Conservation (phyloP, 2,329 filamentous ascomycete genomes). For the Pyrenophora seminiperda region DNA sequence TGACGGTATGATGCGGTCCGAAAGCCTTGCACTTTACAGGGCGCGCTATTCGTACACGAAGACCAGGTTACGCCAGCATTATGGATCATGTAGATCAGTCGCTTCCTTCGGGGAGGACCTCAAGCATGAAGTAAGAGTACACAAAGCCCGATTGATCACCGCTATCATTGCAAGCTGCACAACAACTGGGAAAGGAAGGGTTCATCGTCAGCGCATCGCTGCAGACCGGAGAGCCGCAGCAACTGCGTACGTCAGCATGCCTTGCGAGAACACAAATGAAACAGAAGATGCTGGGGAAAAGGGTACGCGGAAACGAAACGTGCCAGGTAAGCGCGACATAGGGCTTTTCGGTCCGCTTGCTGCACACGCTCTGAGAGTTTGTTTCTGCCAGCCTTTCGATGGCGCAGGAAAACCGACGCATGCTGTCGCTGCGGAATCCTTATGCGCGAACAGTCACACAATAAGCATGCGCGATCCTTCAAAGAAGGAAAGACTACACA, state of each 20-base stretch:
- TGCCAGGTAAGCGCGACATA: background rate
- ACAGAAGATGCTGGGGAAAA: background rate
- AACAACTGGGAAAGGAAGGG: conserved; percentile 15
- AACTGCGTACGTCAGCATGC: conserved; percentile 3
- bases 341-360: conserved; percentile 17
- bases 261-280: background rate
- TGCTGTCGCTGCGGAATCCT: conserved; percentile 1
- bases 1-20: conserved; percentile 32
- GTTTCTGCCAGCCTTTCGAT: conserved; percentile 46
- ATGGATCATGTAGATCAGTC: conserved; percentile 9
- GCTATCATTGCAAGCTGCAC: conserved; percentile 17
- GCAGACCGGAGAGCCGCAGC: conserved; percentile 3
- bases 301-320: background rate
- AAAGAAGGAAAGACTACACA: conserved; percentile 8
- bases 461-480: background rate
- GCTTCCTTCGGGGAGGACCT: conserved; percentile 12
- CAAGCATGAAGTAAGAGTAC: conserved; percentile 19
- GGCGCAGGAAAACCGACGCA: conserved; percentile 19
- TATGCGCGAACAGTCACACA: conserved; percentile 6
- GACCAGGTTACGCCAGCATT: background rate
- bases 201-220: conserved; percentile 16
- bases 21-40: conserved; percentile 25
- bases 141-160: conserved; percentile 20
- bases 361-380: conserved; percentile 36
- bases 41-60: conserved; percentile 7